Evolutionary conservation across 306 rosid genomes (phyloP).

Genomic region (Prunus mira): DNA sequence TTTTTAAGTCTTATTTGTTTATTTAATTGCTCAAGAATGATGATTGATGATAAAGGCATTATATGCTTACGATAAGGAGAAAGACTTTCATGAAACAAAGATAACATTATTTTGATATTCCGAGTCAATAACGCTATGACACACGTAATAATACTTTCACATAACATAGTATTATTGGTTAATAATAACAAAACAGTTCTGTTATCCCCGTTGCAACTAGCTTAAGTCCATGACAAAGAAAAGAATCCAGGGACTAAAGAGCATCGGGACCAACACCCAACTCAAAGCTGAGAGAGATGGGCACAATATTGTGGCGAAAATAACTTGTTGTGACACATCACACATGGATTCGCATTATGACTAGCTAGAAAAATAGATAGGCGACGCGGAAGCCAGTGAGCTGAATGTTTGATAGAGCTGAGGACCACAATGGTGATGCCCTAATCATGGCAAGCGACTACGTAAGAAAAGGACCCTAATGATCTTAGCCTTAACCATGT

Average conservation of each 20-base stretch:
- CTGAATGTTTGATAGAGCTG: neutral
- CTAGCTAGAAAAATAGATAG: conserved; percentile 1
- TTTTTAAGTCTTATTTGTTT: neutral
- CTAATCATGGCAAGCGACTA: neutral
- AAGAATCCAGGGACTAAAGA: conserved; percentile 29
- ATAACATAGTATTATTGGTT: neutral
- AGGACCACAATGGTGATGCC: neutral
- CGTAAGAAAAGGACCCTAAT: neutral
- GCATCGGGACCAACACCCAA: conserved; percentile 52
- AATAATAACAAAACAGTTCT: no score
- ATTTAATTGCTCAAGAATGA: neutral
- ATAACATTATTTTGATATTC: no score
- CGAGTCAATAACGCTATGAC: rapidly evolving
- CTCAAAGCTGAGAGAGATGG: conserved; percentile 43
- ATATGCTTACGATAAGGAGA: no score
- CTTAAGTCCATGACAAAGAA: conserved; percentile 8
- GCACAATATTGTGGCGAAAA: conserved; percentile 33
- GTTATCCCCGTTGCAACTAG: no score
- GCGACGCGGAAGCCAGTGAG: conserved; percentile 27
- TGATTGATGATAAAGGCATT: neutral
- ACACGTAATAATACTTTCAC: no score
- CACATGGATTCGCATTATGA: neutral
- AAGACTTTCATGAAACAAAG: no score
- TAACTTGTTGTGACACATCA: conserved; percentile 3
- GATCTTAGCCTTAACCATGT: neutral